Base-by-base conservation (phyloP, 1,139 yeast species). In the Saccharomyces hybrid region DNA sequence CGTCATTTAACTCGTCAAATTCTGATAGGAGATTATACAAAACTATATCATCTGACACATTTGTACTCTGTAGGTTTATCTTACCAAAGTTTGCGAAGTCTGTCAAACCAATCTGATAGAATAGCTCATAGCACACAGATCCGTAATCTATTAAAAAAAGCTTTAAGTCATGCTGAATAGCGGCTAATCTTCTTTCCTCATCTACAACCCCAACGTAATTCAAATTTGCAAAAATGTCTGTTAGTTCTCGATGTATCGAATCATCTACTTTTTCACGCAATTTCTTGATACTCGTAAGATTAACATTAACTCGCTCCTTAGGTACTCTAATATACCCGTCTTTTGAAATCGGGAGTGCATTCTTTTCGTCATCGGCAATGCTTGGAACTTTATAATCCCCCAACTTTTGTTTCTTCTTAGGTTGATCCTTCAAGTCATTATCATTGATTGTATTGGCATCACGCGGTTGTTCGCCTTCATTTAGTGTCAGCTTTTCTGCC, bases 151-250 rank as follows among this genome's bases (percentile, higher is more conserved):
- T 83, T 19, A 93, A 70, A 65, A 79, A 86, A 34, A 93, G 74
- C 56, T 82, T 82, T 11, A 91, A 86, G 59, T 86, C 96, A 65
- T 83, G 80, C 66, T 95, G 99, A 52, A 93, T 76, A 26, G 97
- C 87, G 14, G 87, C 84, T 19, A 93, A 72, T 44, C 98, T 74
- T 59, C 82, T 78, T 3, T 70, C 66, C 27, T 79, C 80, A 67
- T 91, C 98, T 1, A 88, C 93, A 4, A 93, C 73, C 0, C 99
- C 99, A 9, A 93, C 84, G 65, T 79, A 89, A 0, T 85, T 81
- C 52, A 87, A 81, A 56, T 86, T 82, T 19, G 84, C 79, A 67
- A 93, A 82, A 0, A 88, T 72, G 47, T 81, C 79, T 0, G 96
- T 85, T 29, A 93, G 69, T 4, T 78, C 77, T 31, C 74, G 70